A percentile compares a stretch with the other conserved stretches of the same genome.
phyloP scores from a whole-genome alignment of 2,329 filamentous ascomycete species.

The Stagonosporopsis chrysanthemi region DNA sequence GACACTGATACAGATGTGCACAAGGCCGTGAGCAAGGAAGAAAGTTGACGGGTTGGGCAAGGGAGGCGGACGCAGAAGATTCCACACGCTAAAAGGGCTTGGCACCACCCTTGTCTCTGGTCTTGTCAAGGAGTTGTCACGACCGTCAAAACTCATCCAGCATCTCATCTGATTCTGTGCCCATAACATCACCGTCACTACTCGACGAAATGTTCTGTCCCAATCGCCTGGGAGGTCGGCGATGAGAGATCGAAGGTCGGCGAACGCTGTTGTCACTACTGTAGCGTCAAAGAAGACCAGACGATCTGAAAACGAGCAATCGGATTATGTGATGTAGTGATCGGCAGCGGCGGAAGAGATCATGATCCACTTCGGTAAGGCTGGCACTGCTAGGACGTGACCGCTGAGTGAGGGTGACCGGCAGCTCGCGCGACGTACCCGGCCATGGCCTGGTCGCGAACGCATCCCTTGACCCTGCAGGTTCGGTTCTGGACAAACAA shows the following conservation, averaged over 20 bases:
- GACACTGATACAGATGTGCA: no score
- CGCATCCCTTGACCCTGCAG: background rate
- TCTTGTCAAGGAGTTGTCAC: no score
- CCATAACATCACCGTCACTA: no score
- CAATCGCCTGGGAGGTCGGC: background rate
- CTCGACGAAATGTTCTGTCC: no score
- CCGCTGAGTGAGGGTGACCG: background rate
- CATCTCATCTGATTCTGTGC: background rate
- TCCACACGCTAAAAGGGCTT: no score
- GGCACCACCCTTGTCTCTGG: no score
- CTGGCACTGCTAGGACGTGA: background rate
- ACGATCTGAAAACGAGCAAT: background rate
- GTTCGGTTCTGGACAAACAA: background rate
- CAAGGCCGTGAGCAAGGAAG: no score
- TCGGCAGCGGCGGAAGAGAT: background rate
- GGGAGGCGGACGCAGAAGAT: no score
- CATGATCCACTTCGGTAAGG: background rate
- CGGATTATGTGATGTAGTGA: background rate
- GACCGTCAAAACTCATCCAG: background rate
- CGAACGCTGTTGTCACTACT: background rate
- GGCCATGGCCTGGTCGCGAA: background rate
- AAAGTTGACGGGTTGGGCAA: no score
- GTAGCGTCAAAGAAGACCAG: background rate
- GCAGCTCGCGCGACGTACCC: background rate
- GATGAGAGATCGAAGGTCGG: background rate